Percentiles rank a stretch among this genome's conserved stretches.
phyloP scores from a whole-genome alignment of 352 stramenopile species.

The Phytophthora cactorum region DNA sequence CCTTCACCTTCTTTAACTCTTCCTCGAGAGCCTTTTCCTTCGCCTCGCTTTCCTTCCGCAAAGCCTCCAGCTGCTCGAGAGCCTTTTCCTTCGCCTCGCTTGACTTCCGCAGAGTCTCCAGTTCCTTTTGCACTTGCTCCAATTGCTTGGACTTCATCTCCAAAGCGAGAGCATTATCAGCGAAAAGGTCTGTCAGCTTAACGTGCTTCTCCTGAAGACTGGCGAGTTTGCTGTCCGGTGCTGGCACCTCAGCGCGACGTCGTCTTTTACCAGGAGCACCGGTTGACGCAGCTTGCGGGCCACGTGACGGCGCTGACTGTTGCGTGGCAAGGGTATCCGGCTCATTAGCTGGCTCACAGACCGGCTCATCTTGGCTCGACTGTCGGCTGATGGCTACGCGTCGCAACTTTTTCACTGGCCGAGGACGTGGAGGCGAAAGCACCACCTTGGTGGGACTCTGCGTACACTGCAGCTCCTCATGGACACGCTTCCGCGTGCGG shows the following conservation, averaged over 20 bases:
- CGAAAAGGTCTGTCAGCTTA: background rate
- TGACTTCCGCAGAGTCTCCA: conserved; percentile 12
- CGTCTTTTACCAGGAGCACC: conserved; percentile 27
- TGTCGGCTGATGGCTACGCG: conserved; percentile 11
- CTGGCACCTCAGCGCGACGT: conserved; percentile 5
- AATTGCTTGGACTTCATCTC: background rate
- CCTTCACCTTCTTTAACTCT: conserved; percentile 15
- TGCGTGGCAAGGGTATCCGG: conserved; percentile 1
- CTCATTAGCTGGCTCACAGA: conserved; percentile 4
- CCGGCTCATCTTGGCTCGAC: conserved; percentile 15
- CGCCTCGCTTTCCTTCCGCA: background rate
- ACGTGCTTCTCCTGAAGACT: conserved; percentile 8
- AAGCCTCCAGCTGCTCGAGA: background rate
- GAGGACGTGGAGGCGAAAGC: conserved; percentile 13
- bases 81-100: background rate
- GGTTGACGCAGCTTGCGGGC: background rate
- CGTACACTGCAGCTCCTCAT: conserved; percentile 38
- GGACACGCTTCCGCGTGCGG: conserved; percentile 31
- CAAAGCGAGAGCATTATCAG: background rate
- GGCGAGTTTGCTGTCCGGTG: conserved; percentile 17
- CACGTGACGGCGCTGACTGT: background rate
- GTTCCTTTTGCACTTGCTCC: conserved; percentile 5
- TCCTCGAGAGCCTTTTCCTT: conserved; percentile 25
- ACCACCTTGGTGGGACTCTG: conserved; percentile 31
- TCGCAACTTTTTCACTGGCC: conserved; percentile 30